Evolutionary conservation across 2,329 filamentous ascomycete species (phyloP).

Genomic region (Corinectria fuckeliana): DNA sequence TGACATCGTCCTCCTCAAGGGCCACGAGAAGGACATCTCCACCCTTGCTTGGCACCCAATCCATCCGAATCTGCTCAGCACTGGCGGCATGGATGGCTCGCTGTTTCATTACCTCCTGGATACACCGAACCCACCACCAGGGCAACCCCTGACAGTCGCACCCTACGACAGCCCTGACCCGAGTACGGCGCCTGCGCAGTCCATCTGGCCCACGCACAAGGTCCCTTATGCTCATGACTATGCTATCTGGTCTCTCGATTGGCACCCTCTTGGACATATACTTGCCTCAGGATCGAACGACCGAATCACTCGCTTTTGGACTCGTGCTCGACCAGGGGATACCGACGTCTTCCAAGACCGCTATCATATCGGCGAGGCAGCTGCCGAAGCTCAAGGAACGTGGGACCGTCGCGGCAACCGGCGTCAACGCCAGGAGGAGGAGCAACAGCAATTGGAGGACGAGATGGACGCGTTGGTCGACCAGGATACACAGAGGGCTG

Average conservation of each 20-base stretch:
- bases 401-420: conserved; percentile 83
- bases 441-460: conserved; percentile 92
- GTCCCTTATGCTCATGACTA: conserved; percentile 90
- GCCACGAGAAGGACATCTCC: conserved; percentile 95
- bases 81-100: conserved; percentile 87
- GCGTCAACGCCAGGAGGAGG: conserved; percentile 84
- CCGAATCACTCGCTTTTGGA: conserved; percentile 96
- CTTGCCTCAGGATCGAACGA: conserved; percentile 96
- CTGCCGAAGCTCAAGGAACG: conserved; percentile 93
- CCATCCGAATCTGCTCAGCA: conserved; percentile 86
- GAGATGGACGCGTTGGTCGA: conserved; percentile 92
- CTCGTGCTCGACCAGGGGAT: conserved; percentile 86
- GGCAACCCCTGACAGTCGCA: conserved; percentile 73
- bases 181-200: conserved; percentile 79
- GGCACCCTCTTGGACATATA: conserved; percentile 96
- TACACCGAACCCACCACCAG: conserved; percentile 84
- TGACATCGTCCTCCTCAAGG: conserved; percentile 90
- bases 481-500: conserved; percentile 71
- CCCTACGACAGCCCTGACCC: conserved; percentile 88
- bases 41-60: conserved; percentile 93
- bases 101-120: conserved; percentile 95
- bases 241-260: conserved; percentile 96
- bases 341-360: conserved; percentile 85
- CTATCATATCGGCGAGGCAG: conserved; percentile 93
- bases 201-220: conserved; percentile 90